These are phyloP conservation scores for Ustilago sp. DNA, from an alignment of 1,284 basidiomycete genomes.

Conservation along the genomic window DNA sequence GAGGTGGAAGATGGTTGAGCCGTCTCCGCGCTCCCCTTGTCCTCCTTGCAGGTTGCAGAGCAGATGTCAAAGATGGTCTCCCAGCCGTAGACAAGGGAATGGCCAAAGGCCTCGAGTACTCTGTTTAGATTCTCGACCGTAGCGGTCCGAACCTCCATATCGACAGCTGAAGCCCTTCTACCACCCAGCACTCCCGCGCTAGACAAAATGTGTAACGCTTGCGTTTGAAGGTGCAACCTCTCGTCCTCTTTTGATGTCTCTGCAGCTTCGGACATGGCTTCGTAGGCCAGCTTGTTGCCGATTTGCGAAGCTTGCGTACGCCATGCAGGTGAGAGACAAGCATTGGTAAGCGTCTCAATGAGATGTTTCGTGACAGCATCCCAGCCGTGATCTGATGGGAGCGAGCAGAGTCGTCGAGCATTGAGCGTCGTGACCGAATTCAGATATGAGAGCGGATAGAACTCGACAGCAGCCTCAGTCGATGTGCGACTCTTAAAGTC, in stretches of 20 bases:
- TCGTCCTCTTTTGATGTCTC: conserved; percentile 33
- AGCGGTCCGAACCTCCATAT: conserved; percentile 82
- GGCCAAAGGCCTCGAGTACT: conserved; percentile 86
- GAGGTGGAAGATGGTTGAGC: conserved; percentile 46
- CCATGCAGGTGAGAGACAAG: conserved; percentile 79
- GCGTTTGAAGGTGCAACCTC: conserved; percentile 80
- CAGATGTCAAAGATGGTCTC: conserved; percentile 86
- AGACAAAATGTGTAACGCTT: conserved; percentile 83
- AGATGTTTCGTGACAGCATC: conserved; percentile 82
- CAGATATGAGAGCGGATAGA: conserved; percentile 85
- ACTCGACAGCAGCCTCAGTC: conserved; percentile 6
- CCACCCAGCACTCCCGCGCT: conserved; percentile 79
- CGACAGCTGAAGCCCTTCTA: conserved; percentile 64
- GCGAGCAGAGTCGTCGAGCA: conserved; percentile 83
- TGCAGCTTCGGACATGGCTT: conserved; percentile 73
- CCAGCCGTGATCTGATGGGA: conserved; percentile 86
- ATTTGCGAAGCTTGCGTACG: conserved; percentile 86
- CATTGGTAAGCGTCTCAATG: conserved; percentile 78
- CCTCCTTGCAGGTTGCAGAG: conserved; percentile 47
- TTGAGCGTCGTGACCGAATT: conserved; percentile 84
- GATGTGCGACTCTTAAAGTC: conserved; percentile 12
- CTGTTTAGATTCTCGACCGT: conserved; percentile 88
- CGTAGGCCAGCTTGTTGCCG: conserved; percentile 75
- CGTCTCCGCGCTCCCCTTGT: conserved; percentile 43
- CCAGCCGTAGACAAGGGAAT: conserved; percentile 91